phyloP scores from a whole-genome alignment of 129 eudicot genomes.

The Lactuca saligna region DNA sequence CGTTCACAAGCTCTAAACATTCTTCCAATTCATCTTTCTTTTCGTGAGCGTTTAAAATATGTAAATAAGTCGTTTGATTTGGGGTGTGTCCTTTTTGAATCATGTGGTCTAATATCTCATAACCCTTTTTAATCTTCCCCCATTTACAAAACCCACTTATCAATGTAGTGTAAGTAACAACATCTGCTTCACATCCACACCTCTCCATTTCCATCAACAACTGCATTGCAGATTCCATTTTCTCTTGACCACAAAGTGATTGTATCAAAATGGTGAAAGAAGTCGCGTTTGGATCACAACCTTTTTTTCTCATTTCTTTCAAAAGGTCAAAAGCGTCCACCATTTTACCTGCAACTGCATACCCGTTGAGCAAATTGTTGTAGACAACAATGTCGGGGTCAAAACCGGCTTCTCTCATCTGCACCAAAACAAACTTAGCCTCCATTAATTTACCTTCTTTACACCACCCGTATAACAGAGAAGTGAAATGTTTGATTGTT shows the following conservation, averaged over 20 bases:
- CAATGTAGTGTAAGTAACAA: conserved; percentile 60
- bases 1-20: conserved; percentile 59
- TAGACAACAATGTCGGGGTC: conserved; percentile 79
- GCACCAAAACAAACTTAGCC: conserved; percentile 58
- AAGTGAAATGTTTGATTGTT: conserved; percentile 71
- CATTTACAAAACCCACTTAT: conserved; percentile 73
- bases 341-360: conserved; percentile 66
- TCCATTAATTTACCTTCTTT: conserved; percentile 71
- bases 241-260: conserved; percentile 64
- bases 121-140: conserved; percentile 54
- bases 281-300: conserved; percentile 63
- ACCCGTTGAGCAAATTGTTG: conserved; percentile 71
- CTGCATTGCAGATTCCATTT: conserved; percentile 71
- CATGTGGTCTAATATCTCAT: conserved; percentile 63
- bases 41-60: conserved; percentile 64
- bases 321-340: conserved; percentile 74
- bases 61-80: conserved; percentile 59
- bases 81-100: conserved; percentile 62
- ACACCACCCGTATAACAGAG: conserved; percentile 78
- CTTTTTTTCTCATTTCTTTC: conserved; percentile 68
- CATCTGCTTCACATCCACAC: conserved; percentile 63
- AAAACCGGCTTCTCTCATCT: conserved; percentile 65
- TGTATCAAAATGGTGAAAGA: conserved; percentile 70
- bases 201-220: conserved; percentile 57
- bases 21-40: conserved; percentile 80